Base-by-base conservation (phyloP, 2,329 filamentous ascomycete species). In the Truncatella angustata region DNA sequence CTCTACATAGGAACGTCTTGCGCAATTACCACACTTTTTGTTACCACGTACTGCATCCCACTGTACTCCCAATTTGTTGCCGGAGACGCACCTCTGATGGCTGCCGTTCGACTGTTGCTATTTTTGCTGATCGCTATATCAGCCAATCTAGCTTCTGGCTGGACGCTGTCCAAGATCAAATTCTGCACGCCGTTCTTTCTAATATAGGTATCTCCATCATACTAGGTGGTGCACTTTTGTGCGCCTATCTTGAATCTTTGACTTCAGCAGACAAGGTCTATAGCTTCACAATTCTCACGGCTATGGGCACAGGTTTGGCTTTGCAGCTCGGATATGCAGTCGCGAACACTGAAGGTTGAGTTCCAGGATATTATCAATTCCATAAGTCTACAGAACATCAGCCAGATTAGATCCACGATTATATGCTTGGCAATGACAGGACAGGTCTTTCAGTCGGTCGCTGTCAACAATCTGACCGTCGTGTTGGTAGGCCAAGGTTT, bases 21-120 rank as follows among this genome's bases (percentile, higher is more conserved):
- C 4, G 50, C 50, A 14, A 57, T 57, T n/a, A 54, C 60, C 12
- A 56, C 56, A 6, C 50, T 54, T 35, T 68, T 67, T 42, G 56
- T 70, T 7, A 45, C 58, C 12, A 61, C 74, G 20, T 81, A 79
- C 60, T 80, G 74, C 59, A 71, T 80, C n/a, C 78, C 78, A 0
- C 60, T 81, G 1, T 79, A 71, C 61, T 81, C 80, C 60, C 73
- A 77, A 55, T 81, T 80, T 58, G 67, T 67, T 0, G 63, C 64
- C 5, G 1, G 68, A 4, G 75, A 77, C 37, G 63, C 57, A 0
- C 65, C 73, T 0, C 58, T 78, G 3, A 53, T 70, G 12, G 68
- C 74, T 9, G 73, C 67, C 39, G 68, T 74, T 1, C 72, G 73
- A 49, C 59, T 77, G 3, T 55, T 75, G 4, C 73, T 72, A 0